These are phyloP conservation scores for Neopestalotiopsis clavispora DNA, from an alignment of 2,329 filamentous ascomycete genomes.

Conservation along the genomic window DNA sequence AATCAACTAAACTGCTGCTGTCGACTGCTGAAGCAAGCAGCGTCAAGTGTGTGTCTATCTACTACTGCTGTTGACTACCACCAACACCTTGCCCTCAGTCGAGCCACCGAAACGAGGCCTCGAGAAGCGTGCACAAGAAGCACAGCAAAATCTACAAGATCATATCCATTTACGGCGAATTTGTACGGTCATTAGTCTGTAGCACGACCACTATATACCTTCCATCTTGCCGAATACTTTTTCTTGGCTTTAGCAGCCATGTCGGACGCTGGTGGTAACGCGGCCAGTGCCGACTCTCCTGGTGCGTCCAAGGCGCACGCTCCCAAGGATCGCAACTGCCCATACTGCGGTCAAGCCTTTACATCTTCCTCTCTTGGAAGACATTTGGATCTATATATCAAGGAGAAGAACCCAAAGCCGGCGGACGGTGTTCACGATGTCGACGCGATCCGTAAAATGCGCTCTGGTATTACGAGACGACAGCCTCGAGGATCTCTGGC, in stretches of 20 bases:
- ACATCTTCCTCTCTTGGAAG: constrained; percentile 93
- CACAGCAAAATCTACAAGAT: background rate
- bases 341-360: constrained; percentile 87
- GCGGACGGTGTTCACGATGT: constrained; percentile 89
- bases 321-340: constrained; percentile 85
- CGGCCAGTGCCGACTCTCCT: constrained; percentile 34
- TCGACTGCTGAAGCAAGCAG: background rate
- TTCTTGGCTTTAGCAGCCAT: constrained; percentile 1
- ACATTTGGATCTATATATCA: constrained; percentile 93
- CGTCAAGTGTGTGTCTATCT: no score
- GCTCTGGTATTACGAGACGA: constrained; percentile 84
- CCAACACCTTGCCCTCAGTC: background rate
- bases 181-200: background rate
- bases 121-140: background rate
- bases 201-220: background rate
- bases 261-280: constrained; percentile 22
- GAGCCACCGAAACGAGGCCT: background rate
- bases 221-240: background rate
- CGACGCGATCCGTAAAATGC: constrained; percentile 82
- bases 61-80: background rate
- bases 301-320: constrained; percentile 52
- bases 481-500: constrained; percentile 73
- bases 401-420: constrained; percentile 87
- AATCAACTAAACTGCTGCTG: background rate
- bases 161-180: background rate